Percentiles rank a stretch among this genome's conserved stretches.
phyloP scores from a whole-genome alignment of 257 asterid species.

The Petunia axillaris region DNA sequence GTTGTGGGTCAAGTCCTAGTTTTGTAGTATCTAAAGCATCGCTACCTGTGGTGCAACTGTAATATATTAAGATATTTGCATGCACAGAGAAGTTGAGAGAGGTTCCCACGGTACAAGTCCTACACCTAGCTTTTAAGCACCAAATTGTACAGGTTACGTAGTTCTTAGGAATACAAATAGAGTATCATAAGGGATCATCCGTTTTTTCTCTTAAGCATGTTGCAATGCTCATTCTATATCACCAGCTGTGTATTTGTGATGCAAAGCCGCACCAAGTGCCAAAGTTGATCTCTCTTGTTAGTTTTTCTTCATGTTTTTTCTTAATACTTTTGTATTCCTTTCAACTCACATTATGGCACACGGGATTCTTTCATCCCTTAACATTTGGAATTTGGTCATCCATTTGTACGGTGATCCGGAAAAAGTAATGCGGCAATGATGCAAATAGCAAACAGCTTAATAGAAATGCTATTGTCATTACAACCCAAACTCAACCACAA shows the following conservation, averaged over 20 bases:
- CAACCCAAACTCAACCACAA: conserved; percentile 79
- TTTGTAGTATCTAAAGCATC: neutral
- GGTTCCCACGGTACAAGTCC: neutral
- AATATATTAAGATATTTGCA: neutral
- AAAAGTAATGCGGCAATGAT: conserved; percentile 36
- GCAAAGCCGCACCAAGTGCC: conserved; percentile 12
- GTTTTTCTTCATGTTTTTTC: neutral
- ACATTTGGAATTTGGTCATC: neutral
- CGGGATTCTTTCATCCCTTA: too few species aligned
- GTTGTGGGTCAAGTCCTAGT: conserved; percentile 14
- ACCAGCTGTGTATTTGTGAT: conserved; percentile 17
- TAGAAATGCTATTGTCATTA: conserved; percentile 48
- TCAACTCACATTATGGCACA: neutral
- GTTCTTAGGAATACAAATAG: conserved; percentile 12
- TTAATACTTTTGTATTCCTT: neutral
- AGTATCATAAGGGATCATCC: neutral
- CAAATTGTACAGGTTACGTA: conserved; percentile 25
- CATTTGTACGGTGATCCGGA: neutral
- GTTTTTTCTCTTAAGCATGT: neutral
- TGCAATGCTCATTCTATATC: neutral
- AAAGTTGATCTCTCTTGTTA: neutral
- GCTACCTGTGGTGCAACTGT: conserved; percentile 21
- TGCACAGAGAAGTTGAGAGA: conserved; percentile 11
- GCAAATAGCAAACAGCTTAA: conserved; percentile 54
- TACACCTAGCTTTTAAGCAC: conserved; percentile 19